Conservation (phyloP, 192 early-diverging fungal species). For the Backusella mclennaniae region DNA sequence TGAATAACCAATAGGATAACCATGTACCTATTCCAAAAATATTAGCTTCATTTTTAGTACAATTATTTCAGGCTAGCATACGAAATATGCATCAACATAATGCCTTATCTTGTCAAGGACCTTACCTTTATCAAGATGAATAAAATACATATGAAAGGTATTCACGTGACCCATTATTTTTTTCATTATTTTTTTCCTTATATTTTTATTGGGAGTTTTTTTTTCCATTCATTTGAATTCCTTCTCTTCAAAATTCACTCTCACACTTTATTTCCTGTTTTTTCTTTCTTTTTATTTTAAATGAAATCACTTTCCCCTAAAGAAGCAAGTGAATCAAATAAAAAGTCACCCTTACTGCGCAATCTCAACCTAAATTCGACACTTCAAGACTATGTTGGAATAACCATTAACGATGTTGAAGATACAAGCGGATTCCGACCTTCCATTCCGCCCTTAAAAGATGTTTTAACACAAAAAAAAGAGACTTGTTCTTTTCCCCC, state of each 20-base stretch:
- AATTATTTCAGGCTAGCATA: not conserved
- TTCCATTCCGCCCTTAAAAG: conserved; percentile 5
- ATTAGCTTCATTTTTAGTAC: not conserved
- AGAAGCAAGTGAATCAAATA: not conserved
- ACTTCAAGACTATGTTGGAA: conserved; percentile 36
- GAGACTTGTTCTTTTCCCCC: not conserved
- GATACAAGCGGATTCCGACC: not conserved
- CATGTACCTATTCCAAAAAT: not conserved
- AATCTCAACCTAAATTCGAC: not conserved
- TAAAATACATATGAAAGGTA: not conserved
- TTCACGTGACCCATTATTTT: not conserved
- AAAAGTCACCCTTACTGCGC: not conserved
- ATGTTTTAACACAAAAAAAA: not conserved
- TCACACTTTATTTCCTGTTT: not conserved
- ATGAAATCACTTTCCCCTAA: not conserved
- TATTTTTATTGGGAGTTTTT: not conserved
- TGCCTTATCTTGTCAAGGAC: not conserved
- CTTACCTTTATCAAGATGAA: not conserved
- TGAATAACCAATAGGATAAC: not conserved
- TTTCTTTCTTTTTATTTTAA: not conserved
- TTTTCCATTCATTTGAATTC: not conserved
- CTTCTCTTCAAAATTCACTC: not conserved
- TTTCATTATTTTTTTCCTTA: not conserved
- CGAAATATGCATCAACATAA: not conserved
- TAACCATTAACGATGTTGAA: conserved; percentile 30